Base-by-base conservation (phyloP, 2,329 filamentous ascomycete species). In the Colletotrichum salicis region DNA sequence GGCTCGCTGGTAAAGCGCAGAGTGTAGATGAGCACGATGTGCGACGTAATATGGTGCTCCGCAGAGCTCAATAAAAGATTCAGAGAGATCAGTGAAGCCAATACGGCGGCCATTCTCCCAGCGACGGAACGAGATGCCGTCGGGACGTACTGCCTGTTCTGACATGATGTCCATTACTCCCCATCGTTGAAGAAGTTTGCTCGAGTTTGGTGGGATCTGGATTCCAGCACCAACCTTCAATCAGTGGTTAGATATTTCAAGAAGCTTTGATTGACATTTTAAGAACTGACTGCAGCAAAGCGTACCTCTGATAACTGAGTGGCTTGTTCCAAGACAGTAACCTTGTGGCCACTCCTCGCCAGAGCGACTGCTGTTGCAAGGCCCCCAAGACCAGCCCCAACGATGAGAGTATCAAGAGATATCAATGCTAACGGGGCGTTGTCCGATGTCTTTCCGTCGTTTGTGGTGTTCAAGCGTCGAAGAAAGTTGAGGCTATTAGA, bases 1-100 rank as follows among this genome's bases (percentile, higher is more conserved):
- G 6, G 76, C 78, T 0, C 78, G 76, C 29, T 76, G 64, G 22
- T 81, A 74, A 22, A 82, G 75, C 7, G 76, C 78, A 3, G 75
- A 76, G 70, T 81, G 79, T 15, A 82, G 78, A 62, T 82, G 80
- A 15, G 79, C 80, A n/a, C 80, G 78, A 67, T 82, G 80, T 5
- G 80, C 77, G 3, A 80, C 73, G 61, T 80, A 80, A 56, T 82
- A 83, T 0, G 77, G 78, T 11, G 78, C 80, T 13, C 76, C 77
- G 52, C 80, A 76, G 1, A 68, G 72, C 41, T 75, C 68, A 13
- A 76, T 73, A 37, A 79, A 78, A 1, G 77, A 74, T 11, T 76
- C 51, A 1, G 76, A 73, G 4, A 75, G 71, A 11, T 73, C 68
- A 1, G 71, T 73, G 22, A 33, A 68, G n/a, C 71, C 72, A 13